Evolutionary conservation across 148 eudicot species (phyloP).

Genomic region (Persicaria tinctoria): DNA sequence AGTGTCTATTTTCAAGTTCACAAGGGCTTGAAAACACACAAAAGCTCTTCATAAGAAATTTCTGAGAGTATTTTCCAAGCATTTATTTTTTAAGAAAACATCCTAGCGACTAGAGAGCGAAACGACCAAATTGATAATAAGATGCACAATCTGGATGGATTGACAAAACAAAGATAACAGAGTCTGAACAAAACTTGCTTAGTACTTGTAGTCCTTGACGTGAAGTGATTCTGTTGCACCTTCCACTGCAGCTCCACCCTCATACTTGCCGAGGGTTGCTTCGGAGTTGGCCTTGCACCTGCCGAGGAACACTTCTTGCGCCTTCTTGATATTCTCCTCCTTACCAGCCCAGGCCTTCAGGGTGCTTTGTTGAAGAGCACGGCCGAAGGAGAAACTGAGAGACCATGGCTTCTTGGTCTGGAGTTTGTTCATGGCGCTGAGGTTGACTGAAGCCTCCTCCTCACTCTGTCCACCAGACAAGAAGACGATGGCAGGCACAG

Average conservation of each 20-base stretch:
- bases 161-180: constrained; percentile 1
- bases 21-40: constrained; percentile 9
- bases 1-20: constrained; percentile 2
- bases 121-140: background rate
- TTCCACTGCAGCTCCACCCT: constrained; percentile 58
- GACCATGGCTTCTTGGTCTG: constrained; percentile 85
- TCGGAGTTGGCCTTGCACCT: constrained; percentile 94
- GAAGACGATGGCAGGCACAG: constrained; percentile 87
- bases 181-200: constrained; percentile 11
- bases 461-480: constrained; percentile 98
- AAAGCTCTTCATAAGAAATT: background rate
- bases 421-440: constrained; percentile 86
- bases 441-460: constrained; percentile 86
- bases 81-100: background rate
- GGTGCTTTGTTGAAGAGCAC: constrained; percentile 90
- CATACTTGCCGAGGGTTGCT: constrained; percentile 81
- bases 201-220: constrained; percentile 95
- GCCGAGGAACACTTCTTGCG: constrained; percentile 59
- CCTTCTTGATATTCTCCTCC: constrained; percentile 58
- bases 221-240: constrained; percentile 87
- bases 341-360: constrained; percentile 92
- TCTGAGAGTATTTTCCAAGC: background rate
- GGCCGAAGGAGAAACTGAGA: constrained; percentile 80
- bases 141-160: background rate
- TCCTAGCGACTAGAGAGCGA: background rate